Evolutionary conservation across 2,329 filamentous ascomycete genomes (phyloP).

Genomic region (Fusarium staphyleae): DNA sequence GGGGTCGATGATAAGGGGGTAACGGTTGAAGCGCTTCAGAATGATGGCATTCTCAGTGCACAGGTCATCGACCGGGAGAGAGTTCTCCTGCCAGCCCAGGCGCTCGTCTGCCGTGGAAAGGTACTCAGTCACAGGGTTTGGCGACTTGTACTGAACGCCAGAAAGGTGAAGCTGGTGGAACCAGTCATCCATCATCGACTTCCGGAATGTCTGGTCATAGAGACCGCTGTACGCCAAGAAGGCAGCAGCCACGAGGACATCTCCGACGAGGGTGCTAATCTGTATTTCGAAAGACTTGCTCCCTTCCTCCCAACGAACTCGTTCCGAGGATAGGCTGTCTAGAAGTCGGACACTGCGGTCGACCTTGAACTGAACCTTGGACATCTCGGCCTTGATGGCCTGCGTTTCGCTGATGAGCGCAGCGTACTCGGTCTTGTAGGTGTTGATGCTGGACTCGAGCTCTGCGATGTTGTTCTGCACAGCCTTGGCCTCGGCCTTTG

Average conservation of each 20-base stretch:
- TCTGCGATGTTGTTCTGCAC: conserved; percentile 86
- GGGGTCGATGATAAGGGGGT: conserved; percentile 97
- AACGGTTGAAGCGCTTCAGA: conserved; percentile 96
- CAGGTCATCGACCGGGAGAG: conserved; percentile 91
- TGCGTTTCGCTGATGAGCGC: conserved; percentile 96
- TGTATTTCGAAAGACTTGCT: conserved; percentile 99
- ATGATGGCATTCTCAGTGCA: conserved; percentile 99
- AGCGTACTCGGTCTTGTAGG: conserved; percentile 96
- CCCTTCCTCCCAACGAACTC: conserved; percentile 92
- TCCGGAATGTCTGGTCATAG: conserved; percentile 97
- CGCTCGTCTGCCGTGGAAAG: conserved; percentile 95
- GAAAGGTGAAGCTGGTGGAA: conserved; percentile 89
- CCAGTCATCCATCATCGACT: conserved; percentile 98
- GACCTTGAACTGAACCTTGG: conserved; percentile 95
- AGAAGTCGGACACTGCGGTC: conserved; percentile 93
- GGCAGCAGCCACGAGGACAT: conserved; percentile 94
- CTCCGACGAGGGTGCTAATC: conserved; percentile 93
- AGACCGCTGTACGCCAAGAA: conserved; percentile 97
- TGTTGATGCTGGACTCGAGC: conserved; percentile 89
- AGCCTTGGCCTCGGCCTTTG: conserved; percentile 90
- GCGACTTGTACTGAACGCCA: conserved; percentile 90
- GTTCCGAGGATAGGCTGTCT: conserved; percentile 93
- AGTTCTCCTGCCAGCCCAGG: conserved; percentile 92
- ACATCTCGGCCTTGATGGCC: conserved; percentile 97
- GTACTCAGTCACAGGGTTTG: conserved; percentile 95